Conservation (phyloP, 805 yeast species). For the Candida gorgasii region DNA sequence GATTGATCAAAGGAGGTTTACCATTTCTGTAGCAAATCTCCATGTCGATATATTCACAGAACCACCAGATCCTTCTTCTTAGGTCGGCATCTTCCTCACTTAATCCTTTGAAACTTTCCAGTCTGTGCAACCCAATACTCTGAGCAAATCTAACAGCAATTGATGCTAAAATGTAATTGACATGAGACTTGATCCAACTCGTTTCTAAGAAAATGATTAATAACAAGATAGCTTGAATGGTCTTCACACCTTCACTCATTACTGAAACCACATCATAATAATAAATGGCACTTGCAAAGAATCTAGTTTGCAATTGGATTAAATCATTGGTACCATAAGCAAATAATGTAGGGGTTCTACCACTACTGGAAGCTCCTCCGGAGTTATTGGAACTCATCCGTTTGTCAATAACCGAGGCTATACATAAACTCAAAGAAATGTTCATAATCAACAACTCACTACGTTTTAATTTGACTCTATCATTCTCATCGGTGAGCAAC, state of each 20-base stretch:
- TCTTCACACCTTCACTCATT: slow-evolving; percentile 50
- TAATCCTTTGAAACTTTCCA: slow-evolving; percentile 27
- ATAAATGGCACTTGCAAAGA: slow-evolving; percentile 38
- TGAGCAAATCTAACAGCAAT: slow-evolving; percentile 43
- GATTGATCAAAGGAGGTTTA: slow-evolving; percentile 40
- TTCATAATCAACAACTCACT: slow-evolving; percentile 39
- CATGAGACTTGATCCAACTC: slow-evolving; percentile 28
- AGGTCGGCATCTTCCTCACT: slow-evolving; percentile 21
- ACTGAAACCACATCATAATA: slow-evolving; percentile 54
- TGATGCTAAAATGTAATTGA: slow-evolving; percentile 30
- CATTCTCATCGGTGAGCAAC: not conserved
- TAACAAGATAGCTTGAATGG: slow-evolving; percentile 54
- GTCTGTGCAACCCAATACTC: slow-evolving; percentile 41
- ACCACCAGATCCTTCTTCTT: slow-evolving; percentile 37
- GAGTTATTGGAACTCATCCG: slow-evolving; percentile 5
- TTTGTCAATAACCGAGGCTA: slow-evolving; percentile 23
- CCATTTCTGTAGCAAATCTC: slow-evolving; percentile 42
- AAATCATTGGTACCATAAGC: slow-evolving; percentile 18
- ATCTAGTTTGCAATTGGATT: slow-evolving; percentile 18
- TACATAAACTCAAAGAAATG: slow-evolving; percentile 26
- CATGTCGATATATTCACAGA: slow-evolving; percentile 37
- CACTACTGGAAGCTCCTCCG: not conserved
- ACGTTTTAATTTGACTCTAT: slow-evolving; percentile 21
- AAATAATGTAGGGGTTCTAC: slow-evolving; percentile 11
- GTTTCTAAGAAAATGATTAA: slow-evolving; percentile 41